These are phyloP conservation scores for Moricandia moricandioides DNA, from an alignment of 345 rosid species.

Conservation along the genomic window DNA sequence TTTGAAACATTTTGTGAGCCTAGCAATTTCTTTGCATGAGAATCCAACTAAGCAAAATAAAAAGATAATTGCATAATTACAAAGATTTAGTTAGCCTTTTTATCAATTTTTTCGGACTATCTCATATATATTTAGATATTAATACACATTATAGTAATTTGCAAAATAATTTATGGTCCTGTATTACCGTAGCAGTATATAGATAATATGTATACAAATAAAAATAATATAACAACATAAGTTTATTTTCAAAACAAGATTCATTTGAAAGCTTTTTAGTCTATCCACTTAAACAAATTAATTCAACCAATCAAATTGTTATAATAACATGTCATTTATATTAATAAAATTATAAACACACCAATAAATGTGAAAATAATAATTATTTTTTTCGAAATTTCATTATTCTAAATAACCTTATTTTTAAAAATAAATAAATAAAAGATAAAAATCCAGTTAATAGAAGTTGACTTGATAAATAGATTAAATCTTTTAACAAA, in stretches of 20 bases:
- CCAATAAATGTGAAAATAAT: too few relatives aligned
- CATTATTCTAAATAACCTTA: neutral
- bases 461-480: neutral
- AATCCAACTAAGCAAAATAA: neutral
- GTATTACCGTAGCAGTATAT: neutral
- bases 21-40: neutral
- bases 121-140: neutral
- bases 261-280: too few relatives aligned
- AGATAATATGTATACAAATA: neutral
- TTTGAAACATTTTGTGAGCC: neutral
- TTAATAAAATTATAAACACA: neutral
- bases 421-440: too few relatives aligned
- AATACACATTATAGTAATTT: neutral
- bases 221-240: too few relatives aligned
- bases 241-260: too few relatives aligned
- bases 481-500: neutral
- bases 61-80: neutral
- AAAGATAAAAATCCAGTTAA: neutral
- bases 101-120: neutral
- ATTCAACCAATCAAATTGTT: neutral
- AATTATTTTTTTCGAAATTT: neutral
- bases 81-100: neutral
- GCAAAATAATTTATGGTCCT: neutral
- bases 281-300: neutral
- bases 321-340: neutral